Base-by-base conservation (phyloP, 2,329 filamentous ascomycete species). In the Cryphonectria parasitica region DNA sequence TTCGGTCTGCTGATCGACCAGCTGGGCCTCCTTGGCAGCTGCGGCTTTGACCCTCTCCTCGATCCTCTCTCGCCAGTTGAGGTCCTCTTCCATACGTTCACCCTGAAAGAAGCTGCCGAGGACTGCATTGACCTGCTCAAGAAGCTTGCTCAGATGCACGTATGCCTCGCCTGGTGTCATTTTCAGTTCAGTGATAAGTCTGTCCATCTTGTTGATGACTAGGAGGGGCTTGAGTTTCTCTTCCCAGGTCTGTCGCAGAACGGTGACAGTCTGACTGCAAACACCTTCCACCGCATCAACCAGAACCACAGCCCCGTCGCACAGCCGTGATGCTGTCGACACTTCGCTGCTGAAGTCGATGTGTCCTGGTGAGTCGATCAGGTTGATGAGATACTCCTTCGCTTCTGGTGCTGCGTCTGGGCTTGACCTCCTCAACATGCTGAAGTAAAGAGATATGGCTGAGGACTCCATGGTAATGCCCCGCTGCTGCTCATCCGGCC, bases 401-500 rank as follows among this genome's bases (percentile, higher is more conserved):
- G 92, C 87, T 76, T 91, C 87, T 0, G 93, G 91, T 19, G 85
- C 78, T 7, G 89, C 89, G 22, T 94, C 90, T 1, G 91, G 90
- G 1, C 88, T 85, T 52, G 89, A 84, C 75, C 93, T 89, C 75
- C 95, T 88, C 68, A 97, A 84, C 87, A 98, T 93, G 49, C 95
- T 97, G 80, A 99, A 99, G 82, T 92, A 97, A 45, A 99, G 86
- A 0, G 96, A 98, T 74, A 99, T 99, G 73, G 96, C 96, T 7
- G 95, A 98, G 0, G 96, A 98, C 81, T 99, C 96, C 96, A 99
- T 99, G n/a, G 96, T 99, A 78, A 99, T 99, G 69, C 96, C 96
- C 74, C 96, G 91, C 22, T 93, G 88, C 82, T 99, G 96, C 81
- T 99, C 96, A 81, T 99, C 96, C 1, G 95, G 95, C 60, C 96